Base-by-base conservation (phyloP, 1,284 basidiomycete genomes). In the Veloboletus limbatus region DNA sequence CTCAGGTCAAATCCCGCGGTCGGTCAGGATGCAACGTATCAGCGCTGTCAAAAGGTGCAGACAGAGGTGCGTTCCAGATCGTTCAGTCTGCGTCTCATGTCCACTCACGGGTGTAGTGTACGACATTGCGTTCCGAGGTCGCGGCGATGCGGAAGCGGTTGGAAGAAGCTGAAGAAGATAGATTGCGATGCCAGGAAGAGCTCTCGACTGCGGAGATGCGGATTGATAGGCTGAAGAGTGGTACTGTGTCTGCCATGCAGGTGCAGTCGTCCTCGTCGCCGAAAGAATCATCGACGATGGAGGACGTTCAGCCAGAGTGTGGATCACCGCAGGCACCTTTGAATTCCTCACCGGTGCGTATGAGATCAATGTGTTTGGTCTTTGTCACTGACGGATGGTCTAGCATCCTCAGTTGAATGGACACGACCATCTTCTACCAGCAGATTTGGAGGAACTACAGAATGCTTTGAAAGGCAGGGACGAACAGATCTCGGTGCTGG, bases 171-270 rank as follows among this genome's bases (percentile, higher is more conserved):
- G 73, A 81, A 54, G 64, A 70, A 16, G 74, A 83, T 51, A 79
- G 74, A 40, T 77, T 84, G 42, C 65, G 65, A 45, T 78, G 77
- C 48, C 74, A 77, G 44, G 72, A 76, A 28, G 78, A 82, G 34
- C 77, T 93, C 21, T 60, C 77, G 6, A 69, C 71, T 6, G 78
- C 82, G 0, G 84, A 92, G 68, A 85, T 77, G 53, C 79, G 82
- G n/a, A 62, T 83, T 37, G 91, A 93, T 59, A 77, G 88, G 31
- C 62, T 84, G 41, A 77, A 76, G 57, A 92, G 88, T 63, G 75
- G 73, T 48, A 77, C 81, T 2, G 76, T 86, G 6, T 66, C 68
- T 37, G 68, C 72, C 9, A 63, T 75, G 45, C 72, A 76, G 50
- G 54, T 49, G 18, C 67, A 64, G 51, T 44, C 58, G 32, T 63